Conservation (phyloP, 225 moss, liverwort and hornwort genomes). For the Bryoerythrophyllum caledonicum region DNA sequence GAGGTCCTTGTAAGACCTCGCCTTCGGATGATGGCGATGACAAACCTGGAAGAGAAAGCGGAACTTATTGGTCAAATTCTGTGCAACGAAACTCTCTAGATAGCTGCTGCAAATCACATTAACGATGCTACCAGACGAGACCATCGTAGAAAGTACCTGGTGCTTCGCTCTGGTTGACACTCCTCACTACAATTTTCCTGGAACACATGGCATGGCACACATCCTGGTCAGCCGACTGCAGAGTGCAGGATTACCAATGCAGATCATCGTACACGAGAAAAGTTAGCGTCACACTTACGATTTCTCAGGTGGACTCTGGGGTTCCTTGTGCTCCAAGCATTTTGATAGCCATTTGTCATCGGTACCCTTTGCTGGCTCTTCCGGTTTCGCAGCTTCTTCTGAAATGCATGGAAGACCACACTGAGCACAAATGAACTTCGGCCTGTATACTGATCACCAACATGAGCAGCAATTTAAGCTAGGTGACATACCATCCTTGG, state of each 20-base stretch:
- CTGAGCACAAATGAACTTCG: not conserved
- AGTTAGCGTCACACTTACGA: slow-evolving; percentile 23
- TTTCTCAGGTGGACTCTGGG: slow-evolving; percentile 34
- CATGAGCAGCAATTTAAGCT: not conserved
- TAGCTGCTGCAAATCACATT: not conserved
- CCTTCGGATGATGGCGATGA: slow-evolving; percentile 53
- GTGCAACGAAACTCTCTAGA: no score
- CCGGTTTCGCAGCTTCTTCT: slow-evolving; percentile 27
- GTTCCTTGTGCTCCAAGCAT: slow-evolving; percentile 41
- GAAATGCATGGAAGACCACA: not conserved
- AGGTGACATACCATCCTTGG: slow-evolving; percentile 35
- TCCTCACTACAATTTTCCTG: slow-evolving; percentile 44
- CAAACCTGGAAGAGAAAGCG: slow-evolving; percentile 13
- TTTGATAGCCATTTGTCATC: slow-evolving; percentile 54
- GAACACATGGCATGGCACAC: not conserved
- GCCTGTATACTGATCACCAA: not conserved
- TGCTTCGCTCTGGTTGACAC: slow-evolving; percentile 30
- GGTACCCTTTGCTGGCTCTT: slow-evolving; percentile 20
- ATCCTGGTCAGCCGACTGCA: not conserved
- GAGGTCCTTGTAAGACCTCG: slow-evolving; percentile 62
- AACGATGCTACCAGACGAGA: not conserved
- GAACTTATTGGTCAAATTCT: slow-evolving; percentile 3
- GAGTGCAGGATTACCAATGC: not conserved
- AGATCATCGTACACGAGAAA: no score
- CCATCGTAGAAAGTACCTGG: slow-evolving; percentile 30